Evolutionary conservation across 768 basidiomycete genomes (phyloP), one percentile per base, ranked within the genome.

Genomic region (Erythrobasidium yunnanense): DNA sequence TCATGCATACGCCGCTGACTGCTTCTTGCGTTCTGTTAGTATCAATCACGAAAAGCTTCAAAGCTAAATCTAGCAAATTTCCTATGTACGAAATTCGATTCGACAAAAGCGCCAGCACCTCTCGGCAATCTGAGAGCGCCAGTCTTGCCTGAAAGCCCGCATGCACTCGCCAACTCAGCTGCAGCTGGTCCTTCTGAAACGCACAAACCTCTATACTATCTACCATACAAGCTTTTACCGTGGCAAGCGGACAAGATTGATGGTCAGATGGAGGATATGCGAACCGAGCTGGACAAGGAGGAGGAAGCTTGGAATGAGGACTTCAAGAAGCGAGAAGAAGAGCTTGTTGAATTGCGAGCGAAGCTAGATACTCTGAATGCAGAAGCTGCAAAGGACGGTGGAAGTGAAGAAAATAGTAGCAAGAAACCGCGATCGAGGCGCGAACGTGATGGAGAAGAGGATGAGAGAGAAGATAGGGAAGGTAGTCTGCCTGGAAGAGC

Each of bases 201-300:
- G 2, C 22, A 30, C 15, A 68, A 69, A 15, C 71, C 71, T 2
- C 58, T 73, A 42, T 73, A 71, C 60, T 73, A 73, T 58, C 69
- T 71, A 22, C 73, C 73, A 2, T 53, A 65, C 45, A 70, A 71
- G 4, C 56, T 73, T 17, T 49, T 70, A 29, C 68, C 69, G 0
- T 55, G 42, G 17, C 73, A 73, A 46, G 70, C 69, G 27, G 70
- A 72, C 56, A 57, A 66, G n/a, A 69, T 73, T 27, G 70, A 71
- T 27, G 65, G 66, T 6, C 67, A 68, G 45, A 30, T 65, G 4
- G 66, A 65, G 27, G 66, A 58, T 27, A 56, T 56, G 33, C 34
- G 47, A 27, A 30, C 25, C 7, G 55, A 62, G 42, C 50, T 60
- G 15, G 67, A 68, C 13, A 65, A 65, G 27, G 67, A 68, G 42